Percentiles rank a stretch among this genome's conserved stretches.
These are phyloP conservation scores for Penicillium sp. DNA, from an alignment of 2,329 filamentous ascomycete species.

Conservation along the genomic window DNA sequence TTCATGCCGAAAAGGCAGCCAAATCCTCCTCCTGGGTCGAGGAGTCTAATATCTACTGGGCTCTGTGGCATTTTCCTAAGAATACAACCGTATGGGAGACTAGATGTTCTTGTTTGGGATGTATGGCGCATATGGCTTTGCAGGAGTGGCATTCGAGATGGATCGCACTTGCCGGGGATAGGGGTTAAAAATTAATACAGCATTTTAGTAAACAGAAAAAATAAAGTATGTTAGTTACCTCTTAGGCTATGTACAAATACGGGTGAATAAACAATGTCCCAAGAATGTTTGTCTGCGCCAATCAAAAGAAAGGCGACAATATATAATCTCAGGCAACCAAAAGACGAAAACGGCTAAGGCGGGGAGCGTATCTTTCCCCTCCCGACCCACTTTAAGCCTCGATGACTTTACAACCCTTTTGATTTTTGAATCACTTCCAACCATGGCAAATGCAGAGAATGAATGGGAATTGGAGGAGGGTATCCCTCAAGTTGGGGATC, in stretches of 20 bases:
- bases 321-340: neutral
- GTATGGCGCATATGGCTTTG: neutral
- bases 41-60: no score
- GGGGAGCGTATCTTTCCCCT: constrained; percentile 1
- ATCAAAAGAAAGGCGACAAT: neutral
- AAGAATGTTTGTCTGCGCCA: neutral
- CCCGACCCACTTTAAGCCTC: neutral
- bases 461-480: constrained; percentile 43
- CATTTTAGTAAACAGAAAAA: no score
- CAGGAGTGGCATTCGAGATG: no score
- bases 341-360: constrained; percentile 5
- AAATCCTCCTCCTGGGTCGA: no score
- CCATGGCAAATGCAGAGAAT: constrained; percentile 20
- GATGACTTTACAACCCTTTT: neutral
- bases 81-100: neutral
- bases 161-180: no score
- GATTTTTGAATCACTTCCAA: neutral
- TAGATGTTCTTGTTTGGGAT: neutral
- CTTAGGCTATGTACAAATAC: neutral
- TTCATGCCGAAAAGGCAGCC: no score
- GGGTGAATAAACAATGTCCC: neutral
- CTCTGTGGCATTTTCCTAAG: neutral
- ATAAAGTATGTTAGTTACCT: no score
- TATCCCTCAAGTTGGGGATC: constrained; percentile 57
- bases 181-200: no score